Conservation (phyloP, 352 stramenopile species). For the Phytophthora sojae region DNA sequence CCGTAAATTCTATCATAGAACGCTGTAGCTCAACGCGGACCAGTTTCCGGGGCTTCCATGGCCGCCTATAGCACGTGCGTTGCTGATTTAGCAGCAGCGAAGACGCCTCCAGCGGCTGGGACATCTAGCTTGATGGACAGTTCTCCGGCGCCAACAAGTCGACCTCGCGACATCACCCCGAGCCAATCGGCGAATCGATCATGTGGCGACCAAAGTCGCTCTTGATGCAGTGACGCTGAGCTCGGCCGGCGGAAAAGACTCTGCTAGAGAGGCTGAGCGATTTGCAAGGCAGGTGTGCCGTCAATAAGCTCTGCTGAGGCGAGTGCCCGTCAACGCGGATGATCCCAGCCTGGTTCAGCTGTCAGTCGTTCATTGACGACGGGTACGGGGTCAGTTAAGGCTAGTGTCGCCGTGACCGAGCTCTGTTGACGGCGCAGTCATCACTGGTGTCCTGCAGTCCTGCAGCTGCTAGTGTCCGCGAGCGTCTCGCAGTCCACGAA, state of each 20-base stretch:
- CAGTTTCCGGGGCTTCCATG: slow-evolving; percentile 13
- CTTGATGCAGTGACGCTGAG: not conserved
- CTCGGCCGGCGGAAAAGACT: not conserved
- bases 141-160: slow-evolving; percentile 14
- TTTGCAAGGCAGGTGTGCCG: slow-evolving; percentile 5
- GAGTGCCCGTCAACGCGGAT: slow-evolving; percentile 4
- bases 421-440: not conserved
- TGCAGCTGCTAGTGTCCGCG: slow-evolving; percentile 14
- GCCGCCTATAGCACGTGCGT: slow-evolving; percentile 14
- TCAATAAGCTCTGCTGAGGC: slow-evolving; percentile 11
- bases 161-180: not conserved
- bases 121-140: slow-evolving; percentile 20
- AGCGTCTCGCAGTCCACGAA: not conserved
- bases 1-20: not conserved
- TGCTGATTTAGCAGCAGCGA: slow-evolving; percentile 33
- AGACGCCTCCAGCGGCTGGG: slow-evolving; percentile 6
- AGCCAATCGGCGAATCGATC: slow-evolving; percentile 8
- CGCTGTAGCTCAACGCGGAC: not conserved
- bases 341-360: slow-evolving; percentile 5
- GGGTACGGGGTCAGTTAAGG: not conserved
- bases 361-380: slow-evolving; percentile 13
- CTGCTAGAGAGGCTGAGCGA: slow-evolving; percentile 2
- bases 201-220: slow-evolving; percentile 5
- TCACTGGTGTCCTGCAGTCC: not conserved
- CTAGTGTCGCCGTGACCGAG: not conserved